These are phyloP conservation scores for Suhomyces coccinellae DNA, from an alignment of 1,139 yeast species.

Conservation along the genomic window DNA sequence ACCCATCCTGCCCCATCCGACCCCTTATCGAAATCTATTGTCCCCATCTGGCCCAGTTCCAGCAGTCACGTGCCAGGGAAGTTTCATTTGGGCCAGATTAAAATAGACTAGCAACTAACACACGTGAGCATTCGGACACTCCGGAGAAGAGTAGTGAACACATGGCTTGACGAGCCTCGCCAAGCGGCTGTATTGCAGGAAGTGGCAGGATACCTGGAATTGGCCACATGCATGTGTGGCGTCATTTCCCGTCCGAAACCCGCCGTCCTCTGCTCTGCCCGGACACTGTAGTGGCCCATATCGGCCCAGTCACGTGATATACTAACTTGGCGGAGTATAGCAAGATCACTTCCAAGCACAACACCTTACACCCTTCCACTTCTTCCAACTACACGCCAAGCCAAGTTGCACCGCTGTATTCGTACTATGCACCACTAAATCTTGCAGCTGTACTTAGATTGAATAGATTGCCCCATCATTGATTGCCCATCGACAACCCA, in stretches of 20 bases:
- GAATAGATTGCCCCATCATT: conserved; percentile 4
- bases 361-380: not conserved
- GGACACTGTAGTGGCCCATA: not conserved
- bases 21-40: too few species aligned
- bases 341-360: conserved; percentile 6
- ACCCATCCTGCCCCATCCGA: too few species aligned
- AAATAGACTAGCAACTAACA: not conserved
- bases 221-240: too few species aligned
- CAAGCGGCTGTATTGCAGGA: not conserved
- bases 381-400: not conserved
- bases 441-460: not conserved
- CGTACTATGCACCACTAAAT: conserved; percentile 7
- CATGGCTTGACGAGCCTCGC: not conserved
- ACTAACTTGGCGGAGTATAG: conserved; percentile 4
- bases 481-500: not conserved
- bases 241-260: too few species aligned
- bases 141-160: not conserved
- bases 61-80: not conserved
- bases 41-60: too few species aligned
- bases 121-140: conserved; percentile 2
- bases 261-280: not conserved
- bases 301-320: conserved; percentile 5
- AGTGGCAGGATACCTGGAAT: too few species aligned
- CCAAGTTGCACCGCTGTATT: conserved; percentile 2
- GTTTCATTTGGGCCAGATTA: conserved; percentile 2